These are phyloP conservation scores for Blepharisma undulans DNA, from an alignment of 169 alveolate genomes.

Conservation along the genomic window DNA sequence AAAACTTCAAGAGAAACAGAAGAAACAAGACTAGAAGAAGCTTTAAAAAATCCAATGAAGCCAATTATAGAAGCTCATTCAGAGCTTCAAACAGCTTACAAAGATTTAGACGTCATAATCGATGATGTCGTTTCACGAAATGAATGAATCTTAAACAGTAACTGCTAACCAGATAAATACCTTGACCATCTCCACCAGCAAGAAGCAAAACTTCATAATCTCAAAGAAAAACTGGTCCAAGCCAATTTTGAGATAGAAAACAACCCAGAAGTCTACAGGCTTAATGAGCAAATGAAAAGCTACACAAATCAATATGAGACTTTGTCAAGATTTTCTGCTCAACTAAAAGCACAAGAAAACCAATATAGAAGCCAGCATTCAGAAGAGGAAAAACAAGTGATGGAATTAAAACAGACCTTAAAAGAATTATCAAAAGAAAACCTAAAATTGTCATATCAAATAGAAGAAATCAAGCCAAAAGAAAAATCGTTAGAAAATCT, in stretches of 20 bases:
- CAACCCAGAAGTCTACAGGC: slow-evolving; percentile 9
- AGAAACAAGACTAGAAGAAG: slow-evolving; percentile 12
- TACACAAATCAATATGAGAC: slow-evolving; percentile 20
- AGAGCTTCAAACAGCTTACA: background rate
- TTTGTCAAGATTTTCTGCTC: background rate
- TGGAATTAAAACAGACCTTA: background rate
- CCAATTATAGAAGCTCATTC: slow-evolving; percentile 12
- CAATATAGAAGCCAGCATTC: background rate
- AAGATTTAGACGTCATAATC: background rate
- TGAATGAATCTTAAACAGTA: slow-evolving; percentile 28
- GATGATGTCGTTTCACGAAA: slow-evolving; percentile 19
- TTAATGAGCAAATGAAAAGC: slow-evolving; percentile 20
- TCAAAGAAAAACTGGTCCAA: slow-evolving; percentile 30
- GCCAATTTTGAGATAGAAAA: slow-evolving; percentile 20
- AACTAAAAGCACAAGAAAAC: slow-evolving; percentile 19
- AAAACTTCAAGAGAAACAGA: background rate
- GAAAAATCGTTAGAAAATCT: background rate
- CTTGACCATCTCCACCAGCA: slow-evolving; percentile 12
- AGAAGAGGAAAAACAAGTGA: background rate
- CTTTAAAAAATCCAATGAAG: slow-evolving; percentile 3
- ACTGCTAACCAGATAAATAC: background rate
- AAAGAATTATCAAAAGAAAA: slow-evolving; percentile 30
- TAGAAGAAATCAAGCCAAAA: slow-evolving; percentile 24
- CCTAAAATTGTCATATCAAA: slow-evolving; percentile 14
- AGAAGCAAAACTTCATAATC: slow-evolving; percentile 4